These are phyloP conservation scores for Speleostelium caveatum DNA, from an alignment of 78 protist genomes.

Conservation along the genomic window DNA sequence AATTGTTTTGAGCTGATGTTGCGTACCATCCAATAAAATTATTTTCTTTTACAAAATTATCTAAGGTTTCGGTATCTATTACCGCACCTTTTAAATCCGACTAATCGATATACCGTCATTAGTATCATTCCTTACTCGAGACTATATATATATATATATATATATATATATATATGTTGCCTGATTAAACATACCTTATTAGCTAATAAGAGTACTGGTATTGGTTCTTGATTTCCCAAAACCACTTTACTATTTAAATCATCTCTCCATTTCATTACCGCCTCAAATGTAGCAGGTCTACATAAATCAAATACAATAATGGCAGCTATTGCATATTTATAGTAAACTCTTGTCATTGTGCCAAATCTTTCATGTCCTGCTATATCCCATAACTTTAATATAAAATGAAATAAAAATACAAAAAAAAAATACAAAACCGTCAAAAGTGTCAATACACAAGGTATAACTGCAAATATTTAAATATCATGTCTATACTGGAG, in stretches of 20 bases:
- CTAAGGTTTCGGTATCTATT: slow-evolving; percentile 61
- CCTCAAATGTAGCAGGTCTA: slow-evolving; percentile 77
- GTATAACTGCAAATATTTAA: no score
- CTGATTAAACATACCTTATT: no score
- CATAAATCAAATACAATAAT: slow-evolving; percentile 82
- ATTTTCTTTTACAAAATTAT: slow-evolving; percentile 65
- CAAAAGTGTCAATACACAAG: no score
- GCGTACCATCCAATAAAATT: slow-evolving; percentile 82
- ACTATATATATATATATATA: neutral
- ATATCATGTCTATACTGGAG: no score
- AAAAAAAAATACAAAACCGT: no score
- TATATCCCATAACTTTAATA: slow-evolving; percentile 81
- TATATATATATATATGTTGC: neutral
- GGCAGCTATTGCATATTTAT: slow-evolving; percentile 83
- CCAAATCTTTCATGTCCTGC: slow-evolving; percentile 91
- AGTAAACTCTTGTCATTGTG: slow-evolving; percentile 86
- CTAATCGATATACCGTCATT: neutral
- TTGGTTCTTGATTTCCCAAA: slow-evolving; percentile 72
- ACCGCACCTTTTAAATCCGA: slow-evolving; percentile 35
- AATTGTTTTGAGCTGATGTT: slow-evolving; percentile 73
- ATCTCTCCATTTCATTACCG: slow-evolving; percentile 85
- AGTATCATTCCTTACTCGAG: no score
- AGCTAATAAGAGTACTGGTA: slow-evolving; percentile 82
- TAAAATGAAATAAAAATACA: no score
- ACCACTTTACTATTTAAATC: slow-evolving; percentile 84